Percentiles rank a stretch among this genome's conserved stretches.
Evolutionary conservation across 805 yeast genomes (phyloP).

Genomic region (Maudiozyma turicensis): DNA sequence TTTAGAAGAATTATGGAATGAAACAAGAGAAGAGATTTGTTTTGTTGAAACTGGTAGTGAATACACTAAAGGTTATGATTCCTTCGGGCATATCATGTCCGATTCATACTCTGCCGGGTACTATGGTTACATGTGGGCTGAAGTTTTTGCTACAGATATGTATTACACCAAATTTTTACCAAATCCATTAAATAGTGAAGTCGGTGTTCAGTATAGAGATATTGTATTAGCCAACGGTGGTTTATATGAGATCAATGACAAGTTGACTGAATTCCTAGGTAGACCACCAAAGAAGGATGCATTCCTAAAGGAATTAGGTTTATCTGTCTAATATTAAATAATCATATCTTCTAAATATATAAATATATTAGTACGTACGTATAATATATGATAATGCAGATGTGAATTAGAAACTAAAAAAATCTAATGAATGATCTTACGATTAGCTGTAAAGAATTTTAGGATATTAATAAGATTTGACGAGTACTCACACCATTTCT

Average conservation of each 20-base stretch:
- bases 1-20: slow-evolving; percentile 52
- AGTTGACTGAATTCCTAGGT: slow-evolving; percentile 57
- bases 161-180: slow-evolving; percentile 58
- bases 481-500: slow-evolving; percentile 13
- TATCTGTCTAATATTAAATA: slow-evolving; percentile 10
- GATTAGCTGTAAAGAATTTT: slow-evolving; percentile 10
- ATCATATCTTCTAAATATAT: background rate
- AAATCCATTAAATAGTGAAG: slow-evolving; percentile 53
- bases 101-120: slow-evolving; percentile 83
- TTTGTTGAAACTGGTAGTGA: slow-evolving; percentile 46
- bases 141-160: slow-evolving; percentile 78
- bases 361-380: slow-evolving; percentile 1
- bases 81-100: slow-evolving; percentile 70
- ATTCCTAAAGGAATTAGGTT: slow-evolving; percentile 58
- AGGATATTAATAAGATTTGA: slow-evolving; percentile 17
- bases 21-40: slow-evolving; percentile 51
- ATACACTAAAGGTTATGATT: slow-evolving; percentile 56
- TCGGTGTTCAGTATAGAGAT: slow-evolving; percentile 63
- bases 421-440: background rate
- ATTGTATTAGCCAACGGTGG: slow-evolving; percentile 65
- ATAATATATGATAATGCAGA: background rate
- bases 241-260: slow-evolving; percentile 56
- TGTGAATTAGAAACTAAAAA: background rate
- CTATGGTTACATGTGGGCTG: slow-evolving; percentile 80
- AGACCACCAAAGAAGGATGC: slow-evolving; percentile 69